Percentiles rank a stretch among this genome's conserved stretches.
Evolutionary conservation across 1,284 basidiomycete genomes (phyloP).

Genomic region (Ganoderma multipileum): DNA sequence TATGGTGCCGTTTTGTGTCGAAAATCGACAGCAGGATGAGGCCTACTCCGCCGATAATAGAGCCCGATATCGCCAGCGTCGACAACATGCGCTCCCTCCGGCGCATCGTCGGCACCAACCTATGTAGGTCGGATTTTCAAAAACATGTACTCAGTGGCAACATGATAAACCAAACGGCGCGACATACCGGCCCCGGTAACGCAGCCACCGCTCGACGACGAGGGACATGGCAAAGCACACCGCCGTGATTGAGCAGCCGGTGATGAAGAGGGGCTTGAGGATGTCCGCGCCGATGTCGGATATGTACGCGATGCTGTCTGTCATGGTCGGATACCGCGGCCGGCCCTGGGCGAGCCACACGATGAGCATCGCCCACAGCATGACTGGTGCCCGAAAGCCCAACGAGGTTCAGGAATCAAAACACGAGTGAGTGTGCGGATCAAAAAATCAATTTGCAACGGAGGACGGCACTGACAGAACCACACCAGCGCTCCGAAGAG

Average conservation of each 20-base stretch:
- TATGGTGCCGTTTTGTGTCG: constrained; percentile 62
- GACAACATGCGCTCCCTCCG: constrained; percentile 61
- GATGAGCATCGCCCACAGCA: constrained; percentile 69
- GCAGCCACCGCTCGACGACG: constrained; percentile 62
- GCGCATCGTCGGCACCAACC: constrained; percentile 65
- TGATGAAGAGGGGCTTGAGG: constrained; percentile 76
- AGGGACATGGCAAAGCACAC: constrained; percentile 66
- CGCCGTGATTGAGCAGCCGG: constrained; percentile 65
- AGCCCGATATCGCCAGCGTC: constrained; percentile 61
- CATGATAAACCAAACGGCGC: not conserved
- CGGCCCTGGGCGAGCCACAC: constrained; percentile 62
- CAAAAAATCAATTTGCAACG: not conserved
- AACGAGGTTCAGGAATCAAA: not conserved
- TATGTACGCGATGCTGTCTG: constrained; percentile 70
- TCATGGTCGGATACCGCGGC: constrained; percentile 55
- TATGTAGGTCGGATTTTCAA: constrained; percentile 32
- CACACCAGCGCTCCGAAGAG: constrained; percentile 64
- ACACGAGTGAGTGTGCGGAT: not conserved
- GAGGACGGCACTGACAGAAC: constrained; percentile 54
- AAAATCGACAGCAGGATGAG: constrained; percentile 65
- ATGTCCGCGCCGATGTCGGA: constrained; percentile 75
- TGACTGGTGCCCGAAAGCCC: constrained; percentile 52
- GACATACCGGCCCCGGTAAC: constrained; percentile 63
- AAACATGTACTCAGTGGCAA: not conserved
- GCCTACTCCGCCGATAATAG: constrained; percentile 57